phyloP scores from a whole-genome alignment of 2,329 filamentous ascomycete species.

The Plenodomus lindquistii region DNA sequence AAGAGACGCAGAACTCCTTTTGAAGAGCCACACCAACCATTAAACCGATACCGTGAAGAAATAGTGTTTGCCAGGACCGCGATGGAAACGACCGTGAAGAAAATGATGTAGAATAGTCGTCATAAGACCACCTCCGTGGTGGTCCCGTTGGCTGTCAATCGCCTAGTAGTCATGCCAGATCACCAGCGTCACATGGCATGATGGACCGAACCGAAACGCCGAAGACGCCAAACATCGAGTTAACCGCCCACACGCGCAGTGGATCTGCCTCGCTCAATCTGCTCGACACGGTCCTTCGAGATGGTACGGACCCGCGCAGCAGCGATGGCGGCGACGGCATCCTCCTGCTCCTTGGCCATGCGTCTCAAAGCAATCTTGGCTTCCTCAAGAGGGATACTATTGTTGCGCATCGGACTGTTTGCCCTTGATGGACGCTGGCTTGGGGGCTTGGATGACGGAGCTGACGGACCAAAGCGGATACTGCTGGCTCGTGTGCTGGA shows the following conservation, averaged over 20 bases:
- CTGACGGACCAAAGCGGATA: slow-evolving; percentile 26
- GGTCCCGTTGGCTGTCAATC: background rate
- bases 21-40: background rate
- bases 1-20: background rate
- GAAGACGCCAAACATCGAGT: background rate
- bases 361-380: slow-evolving; percentile 30
- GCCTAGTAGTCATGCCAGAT: background rate
- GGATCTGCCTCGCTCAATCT: slow-evolving; percentile 23
- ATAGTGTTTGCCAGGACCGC: background rate
- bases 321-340: slow-evolving; percentile 21
- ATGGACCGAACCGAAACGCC: background rate
- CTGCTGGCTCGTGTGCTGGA: slow-evolving; percentile 35
- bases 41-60: background rate
- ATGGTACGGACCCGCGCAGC: slow-evolving; percentile 9
- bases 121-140: background rate
- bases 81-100: background rate
- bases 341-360: slow-evolving; percentile 34
- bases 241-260: slow-evolving; percentile 17
- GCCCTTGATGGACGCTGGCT: slow-evolving; percentile 31
- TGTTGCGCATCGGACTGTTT: slow-evolving; percentile 32
- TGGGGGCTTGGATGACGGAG: slow-evolving; percentile 19
- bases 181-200: background rate
- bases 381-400: slow-evolving; percentile 35
- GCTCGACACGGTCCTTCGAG: slow-evolving; percentile 16
- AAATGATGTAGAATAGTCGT: background rate